Evolutionary conservation across 1,139 yeast genomes (phyloP), one percentile per base, ranked within the genome.

Genomic region (Geotrichum histeridarum): DNA sequence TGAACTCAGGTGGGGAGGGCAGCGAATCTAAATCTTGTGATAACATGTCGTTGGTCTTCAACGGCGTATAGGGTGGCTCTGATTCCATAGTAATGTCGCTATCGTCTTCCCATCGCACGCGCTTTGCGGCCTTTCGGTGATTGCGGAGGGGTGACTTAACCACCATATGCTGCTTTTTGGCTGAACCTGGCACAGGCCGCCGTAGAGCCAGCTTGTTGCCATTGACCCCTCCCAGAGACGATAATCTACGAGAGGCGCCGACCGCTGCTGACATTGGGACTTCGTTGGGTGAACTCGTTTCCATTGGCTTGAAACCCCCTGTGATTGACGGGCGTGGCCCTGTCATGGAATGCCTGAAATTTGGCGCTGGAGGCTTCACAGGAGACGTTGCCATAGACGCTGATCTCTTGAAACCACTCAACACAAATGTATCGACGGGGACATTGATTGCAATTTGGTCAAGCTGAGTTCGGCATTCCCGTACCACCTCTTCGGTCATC

Each of bases 101-200:
- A 41, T 60, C 64, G 47, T 63, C 67, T 44, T 63, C 66, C 68
- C 68, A 65, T 43, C 67, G 54, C 1, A 65, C 68, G 35, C 67
- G 55, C 43, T 65, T 65, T 3, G 60, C 55, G 2, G 66, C 58
- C 46, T 61, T 61, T 8, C 60, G 56, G 35, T 52, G 49, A 12
- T 56, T 56, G 8, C 53, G 53, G 2, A 53, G 44, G 1, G 66
- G 65, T 1, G 66, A 63, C 7, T 60, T 55, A 11, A 55, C 48
- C 8, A 61, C 55, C 22, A 53, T 33, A 9, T 43, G 50, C 11
- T 50, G 49, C 35, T 53, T 53, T 18, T 43, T 42, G 9, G 49
- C 44, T 12, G 52, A 38, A 8, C 47, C 46, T n/a, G 48, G 50
- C 15, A 38, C 15, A 4, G 43, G 44, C 42, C 41, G 35, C 27